phyloP scores from a whole-genome alignment of 1,284 basidiomycete genomes.

The Fomitopsis betulina region DNA sequence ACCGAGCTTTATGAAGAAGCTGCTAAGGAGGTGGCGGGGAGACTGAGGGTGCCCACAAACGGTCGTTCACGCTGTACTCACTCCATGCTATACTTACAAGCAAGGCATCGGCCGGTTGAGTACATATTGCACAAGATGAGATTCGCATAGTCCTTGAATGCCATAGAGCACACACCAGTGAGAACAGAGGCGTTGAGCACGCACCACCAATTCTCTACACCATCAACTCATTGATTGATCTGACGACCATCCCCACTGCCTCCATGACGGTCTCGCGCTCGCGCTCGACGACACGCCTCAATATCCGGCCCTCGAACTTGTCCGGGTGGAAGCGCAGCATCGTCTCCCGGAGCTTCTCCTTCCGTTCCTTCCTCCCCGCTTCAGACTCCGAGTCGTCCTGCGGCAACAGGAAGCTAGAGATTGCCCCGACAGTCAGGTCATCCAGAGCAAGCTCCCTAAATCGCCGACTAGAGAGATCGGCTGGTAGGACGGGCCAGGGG shows the following conservation, averaged over 20 bases:
- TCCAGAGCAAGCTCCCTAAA: constrained; percentile 27
- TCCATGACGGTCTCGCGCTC: constrained; percentile 73
- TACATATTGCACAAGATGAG: too few relatives aligned
- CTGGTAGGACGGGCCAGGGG: constrained; percentile 71
- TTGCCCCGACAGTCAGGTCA: constrained; percentile 52
- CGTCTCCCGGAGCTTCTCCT: constrained; percentile 66
- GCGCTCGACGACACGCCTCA: constrained; percentile 48
- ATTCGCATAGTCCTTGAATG: too few relatives aligned
- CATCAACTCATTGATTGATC: constrained; percentile 22
- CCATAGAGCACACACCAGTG: not conserved
- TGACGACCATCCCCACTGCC: constrained; percentile 66
- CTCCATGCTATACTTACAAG: not conserved
- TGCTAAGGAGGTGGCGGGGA: not conserved
- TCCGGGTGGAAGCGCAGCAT: constrained; percentile 83
- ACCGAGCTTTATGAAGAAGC: not conserved
- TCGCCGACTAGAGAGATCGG: constrained; percentile 24
- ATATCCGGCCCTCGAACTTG: constrained; percentile 75
- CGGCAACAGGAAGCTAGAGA: constrained; percentile 59
- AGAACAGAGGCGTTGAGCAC: not conserved
- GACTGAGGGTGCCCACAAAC: not conserved
- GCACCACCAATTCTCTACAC: constrained; percentile 10
- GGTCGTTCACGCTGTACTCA: too few relatives aligned
- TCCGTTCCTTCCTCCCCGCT: constrained; percentile 32
- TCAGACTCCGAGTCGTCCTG: constrained; percentile 18
- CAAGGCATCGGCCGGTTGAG: too few relatives aligned